Conservation (phyloP, 257 asterid genomes). For the Penstemon newberryi region DNA sequence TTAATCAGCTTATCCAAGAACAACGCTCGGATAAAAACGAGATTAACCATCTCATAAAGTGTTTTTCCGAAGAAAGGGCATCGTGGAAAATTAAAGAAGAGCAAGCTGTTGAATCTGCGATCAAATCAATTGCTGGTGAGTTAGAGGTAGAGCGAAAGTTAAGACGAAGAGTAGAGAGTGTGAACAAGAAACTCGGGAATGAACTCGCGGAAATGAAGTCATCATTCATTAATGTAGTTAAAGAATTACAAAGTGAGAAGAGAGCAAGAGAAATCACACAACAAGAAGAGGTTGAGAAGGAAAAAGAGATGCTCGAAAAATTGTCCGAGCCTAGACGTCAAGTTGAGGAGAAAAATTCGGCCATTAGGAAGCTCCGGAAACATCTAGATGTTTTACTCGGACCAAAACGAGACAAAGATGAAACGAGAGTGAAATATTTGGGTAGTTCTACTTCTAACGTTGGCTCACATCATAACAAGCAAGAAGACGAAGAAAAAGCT, state of each 20-base stretch:
- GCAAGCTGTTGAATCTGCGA: slow-evolving; percentile 60
- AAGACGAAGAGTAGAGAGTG: slow-evolving; percentile 68
- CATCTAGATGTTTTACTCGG: slow-evolving; percentile 76
- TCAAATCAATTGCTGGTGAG: slow-evolving; percentile 55
- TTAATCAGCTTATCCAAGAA: slow-evolving; percentile 79
- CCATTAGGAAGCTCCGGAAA: slow-evolving; percentile 68
- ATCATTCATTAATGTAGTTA: slow-evolving; percentile 53
- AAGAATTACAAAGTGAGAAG: slow-evolving; percentile 74
- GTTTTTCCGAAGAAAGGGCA: slow-evolving; percentile 82
- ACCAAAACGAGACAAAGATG: slow-evolving; percentile 46
- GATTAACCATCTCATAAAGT: slow-evolving; percentile 63
- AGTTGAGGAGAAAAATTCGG: slow-evolving; percentile 62
- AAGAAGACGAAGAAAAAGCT: slow-evolving; percentile 49
- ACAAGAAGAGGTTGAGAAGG: slow-evolving; percentile 65
- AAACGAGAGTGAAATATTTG: slow-evolving; percentile 33
- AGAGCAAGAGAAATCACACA: slow-evolving; percentile 71
- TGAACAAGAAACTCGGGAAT: slow-evolving; percentile 79
- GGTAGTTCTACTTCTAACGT: slow-evolving; percentile 36
- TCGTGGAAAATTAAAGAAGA: slow-evolving; percentile 73
- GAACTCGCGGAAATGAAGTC: slow-evolving; percentile 66
- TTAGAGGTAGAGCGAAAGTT: slow-evolving; percentile 76
- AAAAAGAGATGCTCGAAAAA: slow-evolving; percentile 64
- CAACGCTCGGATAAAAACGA: slow-evolving; percentile 59
- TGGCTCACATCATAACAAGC: slow-evolving; percentile 31
- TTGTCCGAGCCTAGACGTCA: slow-evolving; percentile 57